A percentile compares a stretch with the other conserved stretches of the same genome.
Evolutionary conservation across 495 filamentous ascomycete genomes (phyloP).

Genomic region (Penicillium diatomitis): DNA sequence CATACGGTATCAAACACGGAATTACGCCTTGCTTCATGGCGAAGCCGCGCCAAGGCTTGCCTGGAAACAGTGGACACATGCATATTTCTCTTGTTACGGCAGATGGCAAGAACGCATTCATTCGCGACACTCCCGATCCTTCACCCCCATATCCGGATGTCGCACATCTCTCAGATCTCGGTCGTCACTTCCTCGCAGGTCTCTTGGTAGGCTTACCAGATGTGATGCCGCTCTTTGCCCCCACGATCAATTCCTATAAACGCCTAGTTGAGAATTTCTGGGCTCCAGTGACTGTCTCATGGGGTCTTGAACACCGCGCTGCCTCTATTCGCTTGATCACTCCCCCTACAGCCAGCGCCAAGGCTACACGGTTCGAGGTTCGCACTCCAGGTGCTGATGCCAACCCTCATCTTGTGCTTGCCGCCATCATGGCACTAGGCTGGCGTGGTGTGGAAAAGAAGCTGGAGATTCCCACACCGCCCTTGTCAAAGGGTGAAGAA

Average conservation of each 20-base stretch:
- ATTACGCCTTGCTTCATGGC: slow-evolving; percentile 99
- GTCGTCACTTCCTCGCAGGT: slow-evolving; percentile 88
- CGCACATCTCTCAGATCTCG: slow-evolving; percentile 71
- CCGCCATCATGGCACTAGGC: slow-evolving; percentile 74
- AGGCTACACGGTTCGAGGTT: slow-evolving; percentile 85
- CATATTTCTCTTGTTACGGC: slow-evolving; percentile 71
- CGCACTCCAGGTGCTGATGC: slow-evolving; percentile 85
- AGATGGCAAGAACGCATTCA: slow-evolving; percentile 66
- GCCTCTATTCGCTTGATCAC: slow-evolving; percentile 84
- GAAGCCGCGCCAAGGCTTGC: slow-evolving; percentile 83
- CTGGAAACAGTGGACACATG: slow-evolving; percentile 92
- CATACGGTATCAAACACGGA: slow-evolving; percentile 71
- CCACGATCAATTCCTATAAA: slow-evolving; percentile 96
- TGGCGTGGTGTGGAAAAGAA: slow-evolving; percentile 88
- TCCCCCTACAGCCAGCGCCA: slow-evolving; percentile 71
- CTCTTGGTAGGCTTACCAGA: slow-evolving; percentile 82
- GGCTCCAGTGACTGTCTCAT: slow-evolving; percentile 94
- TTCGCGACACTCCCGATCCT: slow-evolving; percentile 58
- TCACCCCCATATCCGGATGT: slow-evolving; percentile 65
- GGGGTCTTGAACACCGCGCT: slow-evolving; percentile 91
- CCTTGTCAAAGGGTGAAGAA: slow-evolving; percentile 70
- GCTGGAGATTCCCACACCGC: slow-evolving; percentile 71
- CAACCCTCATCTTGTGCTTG: slow-evolving; percentile 81
- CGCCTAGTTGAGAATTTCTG: slow-evolving; percentile 97
- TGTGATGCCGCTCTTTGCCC: slow-evolving; percentile 90